Percentiles rank a stretch among this genome's conserved stretches.
These are phyloP conservation scores for Metschnikowia anglica DNA, from an alignment of 805 yeast genomes.

Conservation along the genomic window DNA sequence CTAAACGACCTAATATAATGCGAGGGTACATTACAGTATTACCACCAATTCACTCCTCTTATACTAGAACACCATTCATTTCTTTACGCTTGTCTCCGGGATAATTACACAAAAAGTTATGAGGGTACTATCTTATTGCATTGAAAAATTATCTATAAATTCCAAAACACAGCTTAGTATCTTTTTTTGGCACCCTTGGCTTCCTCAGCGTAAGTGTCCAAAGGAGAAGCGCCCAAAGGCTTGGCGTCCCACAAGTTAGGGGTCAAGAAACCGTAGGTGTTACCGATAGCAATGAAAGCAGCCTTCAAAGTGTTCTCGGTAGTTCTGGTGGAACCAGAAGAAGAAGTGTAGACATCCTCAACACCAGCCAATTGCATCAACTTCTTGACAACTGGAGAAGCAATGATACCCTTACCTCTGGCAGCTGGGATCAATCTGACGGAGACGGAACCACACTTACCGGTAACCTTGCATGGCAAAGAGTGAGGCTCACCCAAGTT, in stretches of 20 bases:
- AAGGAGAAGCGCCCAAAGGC: constrained; percentile 85
- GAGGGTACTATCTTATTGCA: too few species aligned
- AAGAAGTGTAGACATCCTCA: constrained; percentile 98
- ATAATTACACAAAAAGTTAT: too few species aligned
- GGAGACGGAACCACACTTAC: constrained; percentile 99
- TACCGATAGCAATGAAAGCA: constrained; percentile 98
- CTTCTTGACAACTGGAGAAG: constrained; percentile 99
- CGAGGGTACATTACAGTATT: neutral
- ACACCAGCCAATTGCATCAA: constrained; percentile 99
- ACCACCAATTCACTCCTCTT: too few species aligned
- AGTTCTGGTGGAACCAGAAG: constrained; percentile 99
- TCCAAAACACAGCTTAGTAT: too few species aligned
- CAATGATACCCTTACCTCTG: constrained; percentile 99
- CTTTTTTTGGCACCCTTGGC: constrained; percentile 65
- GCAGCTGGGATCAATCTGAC: constrained; percentile 99
- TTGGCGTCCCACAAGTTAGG: constrained; percentile 97
- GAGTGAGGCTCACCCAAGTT: constrained; percentile 99
- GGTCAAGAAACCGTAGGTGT: constrained; percentile 99
- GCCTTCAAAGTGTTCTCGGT: constrained; percentile 99
- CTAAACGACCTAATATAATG: neutral
- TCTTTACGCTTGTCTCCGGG: too few species aligned
- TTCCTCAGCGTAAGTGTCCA: constrained; percentile 90
- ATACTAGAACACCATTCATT: too few species aligned
- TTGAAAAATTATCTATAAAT: too few species aligned
- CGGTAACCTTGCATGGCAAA: constrained; percentile 95